These are phyloP conservation scores for Brassica hybrid DNA, from an alignment of 441 rosid genomes.

Conservation along the genomic window DNA sequence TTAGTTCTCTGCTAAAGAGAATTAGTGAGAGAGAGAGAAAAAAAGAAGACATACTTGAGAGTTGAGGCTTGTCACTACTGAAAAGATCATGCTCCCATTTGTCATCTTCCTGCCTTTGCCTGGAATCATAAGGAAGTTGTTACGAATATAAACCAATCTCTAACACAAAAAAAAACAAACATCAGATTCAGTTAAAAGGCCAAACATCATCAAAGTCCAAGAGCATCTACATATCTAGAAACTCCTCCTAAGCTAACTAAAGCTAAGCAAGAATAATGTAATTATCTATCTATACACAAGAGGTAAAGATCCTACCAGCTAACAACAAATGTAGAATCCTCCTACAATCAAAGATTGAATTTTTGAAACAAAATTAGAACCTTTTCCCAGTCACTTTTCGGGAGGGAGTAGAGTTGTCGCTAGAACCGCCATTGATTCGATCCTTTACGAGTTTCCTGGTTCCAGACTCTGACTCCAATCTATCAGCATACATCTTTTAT, in stretches of 20 bases:
- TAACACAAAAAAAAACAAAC: constrained; percentile 10
- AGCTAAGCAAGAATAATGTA: constrained; percentile 10
- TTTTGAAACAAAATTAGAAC: constrained; percentile 34
- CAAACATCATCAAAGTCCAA: not conserved
- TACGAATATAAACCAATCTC: constrained; percentile 4
- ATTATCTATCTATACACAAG: constrained; percentile 5
- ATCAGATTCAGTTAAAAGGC: constrained; percentile 13
- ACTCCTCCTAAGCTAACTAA: constrained; percentile 1
- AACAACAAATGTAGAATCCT: not conserved
- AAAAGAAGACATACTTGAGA: constrained; percentile 63
- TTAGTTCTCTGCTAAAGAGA: constrained; percentile 35
- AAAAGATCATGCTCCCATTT: constrained; percentile 45
- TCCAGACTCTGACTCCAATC: constrained; percentile 63
- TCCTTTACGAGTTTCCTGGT: constrained; percentile 65
- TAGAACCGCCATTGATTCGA: constrained; percentile 71
- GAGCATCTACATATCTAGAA: not conserved
- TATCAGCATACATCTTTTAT: constrained; percentile 84
- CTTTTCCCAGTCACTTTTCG: constrained; percentile 82
- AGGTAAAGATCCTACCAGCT: not conserved
- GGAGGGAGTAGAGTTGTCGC: constrained; percentile 53
- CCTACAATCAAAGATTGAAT: not conserved
- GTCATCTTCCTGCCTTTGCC: constrained; percentile 83
- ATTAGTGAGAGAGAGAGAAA: not conserved
- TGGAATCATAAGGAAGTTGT: constrained; percentile 44
- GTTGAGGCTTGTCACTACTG: constrained; percentile 50